Evolutionary conservation across 495 filamentous ascomycete genomes (phyloP).

Genomic region (Penicillium diatomitis): DNA sequence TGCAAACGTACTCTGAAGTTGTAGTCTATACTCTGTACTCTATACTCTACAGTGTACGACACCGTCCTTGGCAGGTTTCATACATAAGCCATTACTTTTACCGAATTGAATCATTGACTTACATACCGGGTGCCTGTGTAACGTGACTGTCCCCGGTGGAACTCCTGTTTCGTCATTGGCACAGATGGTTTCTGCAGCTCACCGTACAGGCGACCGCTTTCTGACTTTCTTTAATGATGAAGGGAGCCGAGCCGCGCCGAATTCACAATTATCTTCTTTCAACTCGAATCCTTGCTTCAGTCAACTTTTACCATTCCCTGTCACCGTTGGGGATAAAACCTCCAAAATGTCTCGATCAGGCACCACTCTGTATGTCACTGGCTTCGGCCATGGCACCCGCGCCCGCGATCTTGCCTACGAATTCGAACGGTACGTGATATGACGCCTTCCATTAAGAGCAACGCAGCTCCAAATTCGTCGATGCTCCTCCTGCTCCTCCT

Average conservation of each 20-base stretch:
- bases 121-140: background rate
- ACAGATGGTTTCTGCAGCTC: constrained; percentile 1
- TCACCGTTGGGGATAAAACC: no score
- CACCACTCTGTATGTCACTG: constrained; percentile 93
- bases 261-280: no score
- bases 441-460: constrained; percentile 40
- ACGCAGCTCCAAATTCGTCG: constrained; percentile 20
- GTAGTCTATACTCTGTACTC: no score
- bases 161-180: constrained; percentile 9
- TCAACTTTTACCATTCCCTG: no score
- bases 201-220: constrained; percentile 8
- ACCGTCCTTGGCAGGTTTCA: no score
- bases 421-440: constrained; percentile 99
- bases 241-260: no score
- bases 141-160: background rate
- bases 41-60: no score
- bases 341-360: constrained; percentile 77
- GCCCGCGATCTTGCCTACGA: constrained; percentile 99
- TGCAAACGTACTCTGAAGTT: no score
- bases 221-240: background rate
- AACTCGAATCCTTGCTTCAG: no score
- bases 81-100: no score
- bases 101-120: background rate
- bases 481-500: constrained; percentile 6
- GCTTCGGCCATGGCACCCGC: constrained; percentile 98